Percentiles rank a stretch among this genome's conserved stretches.
These are phyloP conservation scores for Eremochloa ophiuroides DNA, from an alignment of 176 grass and related monocot genomes.

Conservation along the genomic window DNA sequence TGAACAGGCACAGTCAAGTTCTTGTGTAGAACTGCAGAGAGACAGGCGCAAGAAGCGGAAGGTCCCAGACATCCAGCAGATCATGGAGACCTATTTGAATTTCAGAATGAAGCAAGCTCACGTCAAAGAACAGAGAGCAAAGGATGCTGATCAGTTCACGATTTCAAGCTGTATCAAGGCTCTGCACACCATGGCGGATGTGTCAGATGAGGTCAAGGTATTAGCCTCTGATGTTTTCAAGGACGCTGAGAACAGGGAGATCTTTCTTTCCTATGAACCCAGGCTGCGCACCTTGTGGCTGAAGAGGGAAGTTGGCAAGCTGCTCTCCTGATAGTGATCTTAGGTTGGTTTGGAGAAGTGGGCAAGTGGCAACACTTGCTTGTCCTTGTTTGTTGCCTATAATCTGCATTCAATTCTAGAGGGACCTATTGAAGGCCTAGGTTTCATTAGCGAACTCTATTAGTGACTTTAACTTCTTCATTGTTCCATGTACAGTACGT, in stretches of 20 bases:
- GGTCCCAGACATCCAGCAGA: conserved; percentile 33
- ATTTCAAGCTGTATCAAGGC: conserved; percentile 42
- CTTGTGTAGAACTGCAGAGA: conserved; percentile 39
- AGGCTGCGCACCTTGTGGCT: conserved; percentile 40
- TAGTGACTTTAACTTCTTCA: background rate
- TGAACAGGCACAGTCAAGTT: conserved; percentile 40
- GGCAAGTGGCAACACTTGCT: background rate
- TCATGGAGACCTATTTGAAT: conserved; percentile 39
- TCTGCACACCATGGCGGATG: conserved; percentile 24
- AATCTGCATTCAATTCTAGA: background rate
- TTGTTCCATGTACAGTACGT: background rate
- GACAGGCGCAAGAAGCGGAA: conserved; percentile 42
- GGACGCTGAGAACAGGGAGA: conserved; percentile 42
- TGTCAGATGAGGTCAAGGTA: conserved; percentile 44
- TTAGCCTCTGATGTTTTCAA: conserved; percentile 52
- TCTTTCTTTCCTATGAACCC: conserved; percentile 45
- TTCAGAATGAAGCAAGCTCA: conserved; percentile 48
- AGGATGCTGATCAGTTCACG: conserved; percentile 26
- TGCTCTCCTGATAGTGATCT: background rate
- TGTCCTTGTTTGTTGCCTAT: background rate
- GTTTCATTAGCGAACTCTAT: background rate
- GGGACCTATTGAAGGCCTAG: background rate
- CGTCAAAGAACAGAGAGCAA: conserved; percentile 28
- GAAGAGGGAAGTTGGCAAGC: conserved; percentile 41
- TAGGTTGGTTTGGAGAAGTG: background rate